Percentiles rank a stretch among this genome's conserved stretches.
Evolutionary conservation across 1,139 yeast genomes (phyloP).

Genomic region (Taphrina confusa): DNA sequence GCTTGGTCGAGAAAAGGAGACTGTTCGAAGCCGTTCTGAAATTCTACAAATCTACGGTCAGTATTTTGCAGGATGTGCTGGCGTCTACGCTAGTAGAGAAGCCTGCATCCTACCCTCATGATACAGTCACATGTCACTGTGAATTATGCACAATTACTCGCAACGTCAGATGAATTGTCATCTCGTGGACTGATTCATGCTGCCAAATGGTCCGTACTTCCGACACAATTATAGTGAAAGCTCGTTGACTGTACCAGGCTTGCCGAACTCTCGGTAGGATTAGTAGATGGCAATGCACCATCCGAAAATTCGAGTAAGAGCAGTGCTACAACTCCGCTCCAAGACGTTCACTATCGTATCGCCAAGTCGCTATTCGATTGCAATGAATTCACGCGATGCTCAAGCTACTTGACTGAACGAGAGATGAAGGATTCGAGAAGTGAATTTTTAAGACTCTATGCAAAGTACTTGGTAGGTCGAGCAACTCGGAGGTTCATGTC

Average conservation of each 20-base stretch:
- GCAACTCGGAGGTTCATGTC: too few species aligned
- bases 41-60: too few species aligned
- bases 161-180: not conserved
- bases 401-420: constrained; percentile 45
- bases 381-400: constrained; percentile 82
- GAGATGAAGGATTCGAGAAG: not conserved
- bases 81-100: too few species aligned
- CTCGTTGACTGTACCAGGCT: not conserved
- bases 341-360: constrained; percentile 43
- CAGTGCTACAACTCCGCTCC: too few species aligned
- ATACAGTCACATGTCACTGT: too few species aligned
- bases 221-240: not conserved
- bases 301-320: too few species aligned
- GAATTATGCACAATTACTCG: not conserved
- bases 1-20: too few species aligned
- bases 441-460: constrained; percentile 8
- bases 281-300: too few species aligned
- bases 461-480: constrained; percentile 50
- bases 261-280: not conserved
- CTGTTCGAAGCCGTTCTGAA: too few species aligned
- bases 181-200: constrained; percentile 5
- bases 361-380: constrained; percentile 79
- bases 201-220: not conserved
- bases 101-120: too few species aligned
- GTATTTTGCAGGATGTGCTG: too few species aligned